Evolutionary conservation across 129 eudicot species (phyloP), one percentile per base, ranked within the genome.

Genomic region (Logfia minima): DNA sequence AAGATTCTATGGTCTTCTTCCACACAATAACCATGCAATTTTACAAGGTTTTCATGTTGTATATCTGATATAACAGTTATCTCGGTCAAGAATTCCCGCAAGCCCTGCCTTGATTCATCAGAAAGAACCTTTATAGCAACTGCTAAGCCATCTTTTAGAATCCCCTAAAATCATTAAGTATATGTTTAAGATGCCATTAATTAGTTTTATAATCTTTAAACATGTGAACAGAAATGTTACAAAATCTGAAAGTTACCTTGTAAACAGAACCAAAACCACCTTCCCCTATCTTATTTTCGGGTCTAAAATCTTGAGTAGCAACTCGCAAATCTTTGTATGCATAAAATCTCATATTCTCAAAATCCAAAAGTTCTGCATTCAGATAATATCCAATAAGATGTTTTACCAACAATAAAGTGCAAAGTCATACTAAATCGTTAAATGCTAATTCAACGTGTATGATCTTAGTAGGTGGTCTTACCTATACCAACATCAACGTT

Each of bases 251-350:
- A 17, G 4, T 74, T 79, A 93, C 98, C 98, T 88, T 93, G 87
- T 87, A 91, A 24, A 93, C 98, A 2, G 89, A 78, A 79, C 98
- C 97, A 78, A 88, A 93, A 34, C 98, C 98, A 32, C 98, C 98
- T 73, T 87, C 80, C 77, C 98, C 98, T 65, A 93, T 86, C 75
- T 86, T 89, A 66, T 91, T 93, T 19, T 78, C 83, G 0, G 77
- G 83, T 18, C 67, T 83, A 70, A 93, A 93, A 74, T 86, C 79
- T n/a, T 45, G 80, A 16, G 97, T 87, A 21, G 97, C 97, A 59
- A 72, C n/a, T 72, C 63, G 88, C 77, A 90, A 62, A 69, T 93
- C 97, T 79, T 67, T 82, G 88, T 82, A 93, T 10, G 84, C 62
- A 78, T 84, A 92, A 19, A 85, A 32, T 76, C 80, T 88, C 55